Evolutionary conservation across 805 yeast species (phyloP), one percentile per base, ranked within the genome.

Genomic region (Kluyveromyces dobzhanskii): DNA sequence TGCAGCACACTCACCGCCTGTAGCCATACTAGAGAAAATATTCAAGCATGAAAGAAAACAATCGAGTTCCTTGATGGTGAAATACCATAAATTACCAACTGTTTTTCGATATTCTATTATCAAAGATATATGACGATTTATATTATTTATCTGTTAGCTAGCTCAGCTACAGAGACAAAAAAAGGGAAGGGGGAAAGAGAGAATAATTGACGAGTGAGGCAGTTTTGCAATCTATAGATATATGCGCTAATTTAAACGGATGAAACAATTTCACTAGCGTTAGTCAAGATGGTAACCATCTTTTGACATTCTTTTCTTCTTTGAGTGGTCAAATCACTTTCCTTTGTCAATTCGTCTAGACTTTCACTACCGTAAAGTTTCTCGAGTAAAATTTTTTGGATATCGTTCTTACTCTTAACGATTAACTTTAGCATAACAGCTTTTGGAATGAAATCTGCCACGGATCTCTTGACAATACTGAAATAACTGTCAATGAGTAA

Each of bases 341-440:
- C 98, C 64, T 82, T 85, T 29, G 90, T 86, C 57, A 92, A 69
- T 34, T 78, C 83, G 37, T 71, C 81, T 55, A 86, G 69, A 50
- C 83, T 85, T 32, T 75, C 76, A 40, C 79, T 73, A 45, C 81
- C 79, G 64, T 90, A 92, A 45, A 92, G 70, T 62, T 85, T 85
- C 64, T 85, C 94, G 48, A 92, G 70, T 46, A 92, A 70, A 49
- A 84, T 94, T 59, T 80, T 85, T 67, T 94, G 98, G 53, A 92
- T 83, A 52, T 85, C 94, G 41, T 76, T 80, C 68, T 85, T 86
- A 30, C 94, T 81, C 54, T 73, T 74, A 46, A 79, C 80, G 53
- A 92, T 90, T 59, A 92, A 73, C 62, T 90, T 88, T 54, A 90
- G 71, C 94, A 88, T 87, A 46, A 92, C 75, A 3, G 97, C 94